These are phyloP conservation scores for Cyberlindnera americana DNA, from an alignment of 805 yeast species.

Conservation along the genomic window DNA sequence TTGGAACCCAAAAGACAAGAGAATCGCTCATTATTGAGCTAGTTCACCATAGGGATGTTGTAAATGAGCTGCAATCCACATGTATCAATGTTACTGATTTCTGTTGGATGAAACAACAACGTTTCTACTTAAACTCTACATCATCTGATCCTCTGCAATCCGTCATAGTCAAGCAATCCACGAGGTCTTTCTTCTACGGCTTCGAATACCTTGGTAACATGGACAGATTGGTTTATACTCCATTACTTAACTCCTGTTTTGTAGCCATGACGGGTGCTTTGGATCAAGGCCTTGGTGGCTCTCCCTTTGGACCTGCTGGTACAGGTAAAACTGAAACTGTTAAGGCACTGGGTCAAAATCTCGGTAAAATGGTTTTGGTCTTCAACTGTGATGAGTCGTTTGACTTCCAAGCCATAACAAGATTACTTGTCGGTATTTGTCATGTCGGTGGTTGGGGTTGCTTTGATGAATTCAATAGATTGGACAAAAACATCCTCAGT, in stretches of 20 bases:
- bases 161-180: conserved; percentile 50
- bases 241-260: conserved; percentile 61
- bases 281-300: conserved; percentile 75
- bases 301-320: conserved; percentile 95
- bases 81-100: conserved; percentile 24
- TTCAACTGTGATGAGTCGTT: conserved; percentile 91
- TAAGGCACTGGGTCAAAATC: conserved; percentile 73
- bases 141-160: conserved; percentile 29
- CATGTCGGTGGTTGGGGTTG: conserved; percentile 93
- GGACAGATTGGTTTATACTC: conserved; percentile 72
- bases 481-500: conserved; percentile 67
- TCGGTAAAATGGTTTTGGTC: conserved; percentile 80
- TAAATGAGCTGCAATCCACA: conserved; percentile 21
- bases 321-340: conserved; percentile 94
- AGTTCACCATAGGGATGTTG: conserved; percentile 52
- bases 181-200: conserved; percentile 57
- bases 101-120: conserved; percentile 51
- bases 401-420: conserved; percentile 73
- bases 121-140: conserved; percentile 33
- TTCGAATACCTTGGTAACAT: conserved; percentile 79
- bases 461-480: conserved; percentile 90
- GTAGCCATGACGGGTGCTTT: conserved; percentile 72
- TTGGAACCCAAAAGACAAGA: conserved; percentile 43
- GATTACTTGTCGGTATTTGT: conserved; percentile 75
- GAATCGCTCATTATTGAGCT: conserved; percentile 67